Percentiles rank a stretch among this genome's conserved stretches.
phyloP scores from a whole-genome alignment of 2,329 filamentous ascomycete genomes.

The Drechslerella dactyloides region DNA sequence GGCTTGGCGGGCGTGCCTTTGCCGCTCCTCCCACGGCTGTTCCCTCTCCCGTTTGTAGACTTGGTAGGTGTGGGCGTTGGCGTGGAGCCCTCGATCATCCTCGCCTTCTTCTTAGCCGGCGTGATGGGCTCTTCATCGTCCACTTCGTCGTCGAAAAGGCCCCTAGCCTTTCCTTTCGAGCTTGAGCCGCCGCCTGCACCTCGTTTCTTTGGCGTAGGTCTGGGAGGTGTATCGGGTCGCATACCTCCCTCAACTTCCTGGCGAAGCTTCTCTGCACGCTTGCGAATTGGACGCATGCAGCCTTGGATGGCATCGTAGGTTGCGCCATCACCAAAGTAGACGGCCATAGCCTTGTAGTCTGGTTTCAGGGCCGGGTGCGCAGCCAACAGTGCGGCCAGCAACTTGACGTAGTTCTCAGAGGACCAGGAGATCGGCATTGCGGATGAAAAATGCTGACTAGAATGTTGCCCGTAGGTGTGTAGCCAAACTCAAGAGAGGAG shows the following conservation, averaged over 20 bases:
- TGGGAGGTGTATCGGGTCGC: slow-evolving; percentile 33
- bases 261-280: slow-evolving; percentile 23
- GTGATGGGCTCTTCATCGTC: slow-evolving; percentile 44
- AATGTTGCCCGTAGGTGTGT: too few relatives aligned
- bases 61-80: slow-evolving; percentile 9
- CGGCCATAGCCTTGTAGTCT: slow-evolving; percentile 25
- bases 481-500: background rate
- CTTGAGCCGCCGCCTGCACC: slow-evolving; percentile 25
- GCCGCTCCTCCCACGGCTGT: slow-evolving; percentile 1
- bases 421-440: slow-evolving; percentile 43
- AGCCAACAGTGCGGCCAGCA: slow-evolving; percentile 35
- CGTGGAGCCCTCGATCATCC: slow-evolving; percentile 23
- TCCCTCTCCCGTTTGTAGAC: background rate
- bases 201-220: slow-evolving; percentile 32
- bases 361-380: slow-evolving; percentile 40
- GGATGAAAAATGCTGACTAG: too few relatives aligned
- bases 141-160: slow-evolving; percentile 16
- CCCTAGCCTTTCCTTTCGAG: slow-evolving; percentile 39
- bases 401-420: slow-evolving; percentile 46
- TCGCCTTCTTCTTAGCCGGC: slow-evolving; percentile 39
- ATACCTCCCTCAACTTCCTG: slow-evolving; percentile 40
- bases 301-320: slow-evolving; percentile 47
- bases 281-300: slow-evolving; percentile 39
- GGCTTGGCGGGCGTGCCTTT: slow-evolving; percentile 3
- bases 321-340: slow-evolving; percentile 45